These are phyloP conservation scores for Zopfia rhizophila DNA, from an alignment of 2,329 filamentous ascomycete species.

Conservation along the genomic window DNA sequence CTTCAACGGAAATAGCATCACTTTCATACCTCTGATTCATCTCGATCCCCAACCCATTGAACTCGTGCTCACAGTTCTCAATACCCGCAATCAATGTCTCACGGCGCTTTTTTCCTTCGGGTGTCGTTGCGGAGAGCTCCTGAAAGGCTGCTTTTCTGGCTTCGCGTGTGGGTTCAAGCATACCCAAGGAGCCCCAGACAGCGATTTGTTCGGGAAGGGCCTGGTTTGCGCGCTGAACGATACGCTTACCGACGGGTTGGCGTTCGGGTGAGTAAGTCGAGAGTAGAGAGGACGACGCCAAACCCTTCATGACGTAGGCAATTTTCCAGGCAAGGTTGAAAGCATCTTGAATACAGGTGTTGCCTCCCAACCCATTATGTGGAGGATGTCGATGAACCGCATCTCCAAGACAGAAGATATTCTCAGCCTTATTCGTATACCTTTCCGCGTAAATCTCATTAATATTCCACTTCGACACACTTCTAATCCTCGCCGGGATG, in stretches of 20 bases:
- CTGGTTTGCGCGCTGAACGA: conserved; percentile 67
- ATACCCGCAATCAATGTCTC: conserved; percentile 42
- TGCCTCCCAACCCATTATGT: conserved; percentile 19
- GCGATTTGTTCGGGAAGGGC: conserved; percentile 63
- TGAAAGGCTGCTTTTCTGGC: conserved; percentile 39
- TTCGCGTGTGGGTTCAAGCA: conserved; percentile 46
- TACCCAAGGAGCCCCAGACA: conserved; percentile 60
- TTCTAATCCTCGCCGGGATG: conserved; percentile 3
- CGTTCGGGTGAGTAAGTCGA: conserved; percentile 36
- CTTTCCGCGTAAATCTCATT: conserved; percentile 15
- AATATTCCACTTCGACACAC: conserved; percentile 12
- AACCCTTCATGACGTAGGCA: conserved; percentile 37
- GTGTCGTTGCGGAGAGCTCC: not conserved
- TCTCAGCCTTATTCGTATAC: conserved; percentile 32
- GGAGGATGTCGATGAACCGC: conserved; percentile 22
- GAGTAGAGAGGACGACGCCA: conserved; percentile 31
- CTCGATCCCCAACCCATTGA: conserved; percentile 66
- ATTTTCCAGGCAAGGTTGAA: conserved; percentile 49
- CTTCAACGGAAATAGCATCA: conserved; percentile 56
- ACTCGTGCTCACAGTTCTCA: conserved; percentile 67
- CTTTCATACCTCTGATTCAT: conserved; percentile 63
- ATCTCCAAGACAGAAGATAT: conserved; percentile 51
- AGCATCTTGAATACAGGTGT: conserved; percentile 43
- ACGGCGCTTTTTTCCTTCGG: not conserved
- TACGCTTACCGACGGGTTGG: conserved; percentile 47